Conservation (phyloP, 768 basidiomycete genomes). For the Suillus ampliporus region DNA sequence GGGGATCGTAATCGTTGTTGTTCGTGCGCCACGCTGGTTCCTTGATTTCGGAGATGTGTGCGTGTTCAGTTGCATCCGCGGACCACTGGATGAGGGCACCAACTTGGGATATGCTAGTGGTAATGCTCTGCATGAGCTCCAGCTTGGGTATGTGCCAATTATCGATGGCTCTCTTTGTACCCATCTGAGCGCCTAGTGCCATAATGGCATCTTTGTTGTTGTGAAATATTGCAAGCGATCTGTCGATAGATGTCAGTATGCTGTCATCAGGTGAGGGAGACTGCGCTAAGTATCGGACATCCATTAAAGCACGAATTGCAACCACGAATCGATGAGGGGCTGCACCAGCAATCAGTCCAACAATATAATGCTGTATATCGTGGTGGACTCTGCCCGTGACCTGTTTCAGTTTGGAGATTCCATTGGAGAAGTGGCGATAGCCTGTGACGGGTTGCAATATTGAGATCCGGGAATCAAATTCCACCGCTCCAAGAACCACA, state of each 20-base stretch:
- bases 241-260: slow-evolving; percentile 20
- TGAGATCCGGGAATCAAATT: slow-evolving; percentile 43
- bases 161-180: slow-evolving; percentile 26
- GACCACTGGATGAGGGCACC: slow-evolving; percentile 42
- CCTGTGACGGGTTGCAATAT: slow-evolving; percentile 42
- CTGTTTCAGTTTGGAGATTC: slow-evolving; percentile 47
- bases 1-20: slow-evolving; percentile 38
- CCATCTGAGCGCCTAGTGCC: slow-evolving; percentile 29
- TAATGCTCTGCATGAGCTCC: slow-evolving; percentile 43
- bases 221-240: slow-evolving; percentile 37
- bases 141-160: slow-evolving; percentile 50
- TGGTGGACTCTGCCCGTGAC: slow-evolving; percentile 46
- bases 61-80: slow-evolving; percentile 41
- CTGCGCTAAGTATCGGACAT: slow-evolving; percentile 45
- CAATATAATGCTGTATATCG: slow-evolving; percentile 37
- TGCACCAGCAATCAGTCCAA: slow-evolving; percentile 41
- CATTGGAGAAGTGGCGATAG: slow-evolving; percentile 43
- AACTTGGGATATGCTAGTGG: slow-evolving; percentile 28
- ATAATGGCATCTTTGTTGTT: slow-evolving; percentile 39
- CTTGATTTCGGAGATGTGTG: slow-evolving; percentile 41
- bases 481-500: slow-evolving; percentile 31
- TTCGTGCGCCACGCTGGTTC: slow-evolving; percentile 35
- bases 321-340: slow-evolving; percentile 35
- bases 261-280: slow-evolving; percentile 30
- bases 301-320: slow-evolving; percentile 41